Evolutionary conservation across 2,329 filamentous ascomycete genomes (phyloP), one percentile per base, ranked within the genome.

Genomic region (Hymenoscyphus infarciens): DNA sequence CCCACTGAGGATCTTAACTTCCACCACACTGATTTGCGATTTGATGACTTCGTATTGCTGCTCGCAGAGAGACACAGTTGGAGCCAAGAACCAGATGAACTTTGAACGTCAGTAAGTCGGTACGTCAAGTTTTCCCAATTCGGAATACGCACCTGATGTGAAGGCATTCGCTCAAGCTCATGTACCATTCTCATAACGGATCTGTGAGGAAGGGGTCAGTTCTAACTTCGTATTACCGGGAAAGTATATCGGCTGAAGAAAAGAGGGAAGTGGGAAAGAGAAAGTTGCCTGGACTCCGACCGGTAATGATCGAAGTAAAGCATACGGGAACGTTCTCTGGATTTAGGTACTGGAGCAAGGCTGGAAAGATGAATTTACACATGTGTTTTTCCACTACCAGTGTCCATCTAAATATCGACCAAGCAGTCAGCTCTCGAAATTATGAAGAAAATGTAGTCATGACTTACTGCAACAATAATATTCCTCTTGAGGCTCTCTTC

Each of bases 351-450:
- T 25, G 4, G 19, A 35, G 13, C 33, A 49, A 49, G n/a, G 42
- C 10, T 7, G 33, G 27, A 49, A 19, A 31, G 16, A 29, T 52
- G 11, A 5, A 75, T 82, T 76, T 81, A 91, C 88, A 92, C 83
- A 67, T 89, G 86, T 2, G 90, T 92, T 74, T 93, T 93, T 1
- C 90, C 90, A 66, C 84, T 91, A 1, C 90, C 90, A 0, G 90
- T 93, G 65, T 90, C 89, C 89, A 92, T 92, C 88, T 89, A 64
- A 27, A 35, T 29, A 4, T 3, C 0, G 25, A 3, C n/a, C 11
- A 7, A 39, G 19, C 38, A 2, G 53, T 58, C 57, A 65, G 56
- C 56, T 15, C 25, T n/a, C n/a, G 13, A 22, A 8, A 10, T n/a
- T 19, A 42, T 5, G 39, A 42, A 7, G 16, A 22, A 11, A 5